A percentile compares a stretch with the other conserved stretches of the same genome.
Evolutionary conservation across 352 stramenopile species (phyloP).

Genomic region (Pythium guiyangense): DNA sequence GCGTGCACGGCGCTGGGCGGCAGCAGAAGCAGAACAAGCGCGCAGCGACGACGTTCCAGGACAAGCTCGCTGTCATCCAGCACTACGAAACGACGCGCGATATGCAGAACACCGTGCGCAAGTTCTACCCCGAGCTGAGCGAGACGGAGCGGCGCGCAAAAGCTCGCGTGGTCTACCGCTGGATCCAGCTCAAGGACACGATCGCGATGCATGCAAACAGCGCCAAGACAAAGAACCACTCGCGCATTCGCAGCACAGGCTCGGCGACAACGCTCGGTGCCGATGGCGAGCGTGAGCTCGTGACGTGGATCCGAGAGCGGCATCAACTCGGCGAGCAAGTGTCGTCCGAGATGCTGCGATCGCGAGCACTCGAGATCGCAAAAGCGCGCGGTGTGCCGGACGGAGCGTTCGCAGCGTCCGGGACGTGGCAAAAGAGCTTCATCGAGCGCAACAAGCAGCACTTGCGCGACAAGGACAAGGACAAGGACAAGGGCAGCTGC

Average conservation of each 20-base stretch:
- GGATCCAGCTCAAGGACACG: constrained; percentile 7
- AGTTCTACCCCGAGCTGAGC: constrained; percentile 10
- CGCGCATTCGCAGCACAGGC: constrained; percentile 8
- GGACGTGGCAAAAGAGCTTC: constrained; percentile 14
- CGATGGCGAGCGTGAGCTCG: constrained; percentile 8
- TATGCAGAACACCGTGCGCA: constrained; percentile 6
- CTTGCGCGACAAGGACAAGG: neutral
- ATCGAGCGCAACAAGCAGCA: constrained; percentile 5
- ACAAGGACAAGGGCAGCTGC: neutral
- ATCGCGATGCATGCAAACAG: constrained; percentile 12
- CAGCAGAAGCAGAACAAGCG: constrained; percentile 16
- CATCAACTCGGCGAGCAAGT: neutral
- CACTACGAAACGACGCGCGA: constrained; percentile 9
- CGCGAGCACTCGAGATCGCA: constrained; percentile 4
- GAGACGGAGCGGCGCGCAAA: constrained; percentile 8
- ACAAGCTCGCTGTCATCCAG: constrained; percentile 12
- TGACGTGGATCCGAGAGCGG: constrained; percentile 4
- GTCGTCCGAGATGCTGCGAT: constrained; percentile 11
- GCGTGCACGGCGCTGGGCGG: constrained; percentile 7
- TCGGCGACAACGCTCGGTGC: constrained; percentile 10
- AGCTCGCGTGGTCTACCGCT: constrained; percentile 13
- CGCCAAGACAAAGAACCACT: constrained; percentile 14
- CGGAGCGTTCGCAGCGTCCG: constrained; percentile 8
- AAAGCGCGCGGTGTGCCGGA: constrained; percentile 5
- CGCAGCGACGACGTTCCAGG: constrained; percentile 12